Percentiles rank a stretch among this genome's conserved stretches.
These are phyloP conservation scores for Scedosporium dehoogii DNA, from an alignment of 2,329 filamentous ascomycete species.

Conservation along the genomic window DNA sequence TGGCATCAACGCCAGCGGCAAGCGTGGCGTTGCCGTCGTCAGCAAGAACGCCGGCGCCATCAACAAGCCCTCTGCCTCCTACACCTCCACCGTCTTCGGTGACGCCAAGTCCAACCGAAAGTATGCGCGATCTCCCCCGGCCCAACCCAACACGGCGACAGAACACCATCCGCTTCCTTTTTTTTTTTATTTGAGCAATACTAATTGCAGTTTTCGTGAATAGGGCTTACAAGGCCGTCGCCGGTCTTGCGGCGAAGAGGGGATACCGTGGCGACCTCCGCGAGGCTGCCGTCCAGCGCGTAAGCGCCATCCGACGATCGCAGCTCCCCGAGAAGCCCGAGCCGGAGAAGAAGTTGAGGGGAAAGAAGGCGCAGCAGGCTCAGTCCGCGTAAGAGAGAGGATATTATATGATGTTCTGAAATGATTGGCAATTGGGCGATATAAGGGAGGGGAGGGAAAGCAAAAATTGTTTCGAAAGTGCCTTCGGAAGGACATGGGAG, in stretches of 20 bases:
- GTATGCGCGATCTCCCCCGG: slow-evolving; percentile 14
- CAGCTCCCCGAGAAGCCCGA: slow-evolving; percentile 70
- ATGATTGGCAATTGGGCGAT: not conserved
- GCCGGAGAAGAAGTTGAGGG: slow-evolving; percentile 65
- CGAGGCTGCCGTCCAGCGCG: slow-evolving; percentile 71
- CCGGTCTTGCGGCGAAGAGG: slow-evolving; percentile 70
- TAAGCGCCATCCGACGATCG: slow-evolving; percentile 71
- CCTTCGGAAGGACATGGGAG: not conserved
- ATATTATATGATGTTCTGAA: not conserved
- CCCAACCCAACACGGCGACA: not conserved
- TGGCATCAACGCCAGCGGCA: slow-evolving; percentile 64
- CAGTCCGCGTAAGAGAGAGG: slow-evolving; percentile 16
- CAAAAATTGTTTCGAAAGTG: not conserved
- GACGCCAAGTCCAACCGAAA: slow-evolving; percentile 68
- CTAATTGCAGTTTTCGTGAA: not conserved
- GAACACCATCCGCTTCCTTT: not conserved
- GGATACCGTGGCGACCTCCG: slow-evolving; percentile 78
- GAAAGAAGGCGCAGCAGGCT: slow-evolving; percentile 69
- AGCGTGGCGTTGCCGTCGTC: slow-evolving; percentile 70
- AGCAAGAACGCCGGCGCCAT: slow-evolving; percentile 71
- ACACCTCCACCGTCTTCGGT: slow-evolving; percentile 58
- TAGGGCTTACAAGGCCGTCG: slow-evolving; percentile 84
- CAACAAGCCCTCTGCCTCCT: slow-evolving; percentile 62
- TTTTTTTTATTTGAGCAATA: not conserved
- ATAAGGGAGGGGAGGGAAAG: not conserved